These are phyloP conservation scores for Eustoma russellianum DNA, from an alignment of 257 asterid species.

Conservation along the genomic window DNA sequence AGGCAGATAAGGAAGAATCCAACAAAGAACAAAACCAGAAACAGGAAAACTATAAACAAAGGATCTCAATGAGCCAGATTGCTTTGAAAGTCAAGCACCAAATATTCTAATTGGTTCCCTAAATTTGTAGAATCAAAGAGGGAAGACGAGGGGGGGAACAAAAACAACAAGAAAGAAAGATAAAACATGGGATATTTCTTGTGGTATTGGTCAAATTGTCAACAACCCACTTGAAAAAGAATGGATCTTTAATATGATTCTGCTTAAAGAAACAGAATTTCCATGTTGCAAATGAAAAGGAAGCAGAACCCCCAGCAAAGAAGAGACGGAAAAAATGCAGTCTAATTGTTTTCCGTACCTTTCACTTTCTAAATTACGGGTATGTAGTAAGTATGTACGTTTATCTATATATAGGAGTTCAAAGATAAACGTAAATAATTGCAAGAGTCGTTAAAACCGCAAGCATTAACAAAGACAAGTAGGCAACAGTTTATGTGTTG, in stretches of 20 bases:
- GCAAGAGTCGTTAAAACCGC: neutral
- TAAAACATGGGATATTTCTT: slow-evolving; percentile 19
- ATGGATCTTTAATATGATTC: slow-evolving; percentile 12
- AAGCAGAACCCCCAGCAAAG: slow-evolving; percentile 1
- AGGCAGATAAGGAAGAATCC: neutral
- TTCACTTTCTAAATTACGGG: neutral
- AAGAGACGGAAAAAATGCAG: slow-evolving; percentile 12
- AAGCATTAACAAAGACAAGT: neutral
- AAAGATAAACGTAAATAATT: neutral
- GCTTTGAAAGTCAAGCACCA: no score
- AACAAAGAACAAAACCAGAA: neutral
- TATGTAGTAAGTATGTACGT: neutral
- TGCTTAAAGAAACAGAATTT: slow-evolving; percentile 9
- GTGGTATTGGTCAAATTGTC: neutral
- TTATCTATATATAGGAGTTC: slow-evolving; percentile 1
- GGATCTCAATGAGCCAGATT: no score
- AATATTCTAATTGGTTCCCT: no score
- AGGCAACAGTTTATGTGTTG: neutral
- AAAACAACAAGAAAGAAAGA: neutral
- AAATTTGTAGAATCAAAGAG: no score
- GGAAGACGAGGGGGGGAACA: neutral
- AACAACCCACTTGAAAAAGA: slow-evolving; percentile 18
- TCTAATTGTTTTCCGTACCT: neutral
- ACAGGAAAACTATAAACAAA: neutral
- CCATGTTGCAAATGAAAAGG: neutral